phyloP scores from a whole-genome alignment of 352 stramenopile genomes.

The Pythium volutum region DNA sequence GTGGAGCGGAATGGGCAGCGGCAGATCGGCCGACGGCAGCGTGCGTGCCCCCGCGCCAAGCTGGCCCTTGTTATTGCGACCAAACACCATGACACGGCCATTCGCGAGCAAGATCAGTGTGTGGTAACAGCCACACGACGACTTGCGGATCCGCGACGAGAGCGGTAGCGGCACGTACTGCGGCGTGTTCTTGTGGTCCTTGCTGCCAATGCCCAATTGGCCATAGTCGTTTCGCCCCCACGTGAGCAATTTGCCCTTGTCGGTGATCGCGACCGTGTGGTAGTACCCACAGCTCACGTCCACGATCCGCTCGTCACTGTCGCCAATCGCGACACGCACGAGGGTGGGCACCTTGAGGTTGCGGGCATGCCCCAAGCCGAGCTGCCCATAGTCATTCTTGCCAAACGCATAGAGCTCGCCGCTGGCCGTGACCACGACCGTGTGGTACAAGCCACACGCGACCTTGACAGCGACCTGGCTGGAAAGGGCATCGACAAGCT shows the following conservation, averaged over 20 bases:
- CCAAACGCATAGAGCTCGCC: conserved; percentile 84
- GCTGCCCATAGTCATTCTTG: conserved; percentile 87
- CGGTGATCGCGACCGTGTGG: conserved; percentile 73
- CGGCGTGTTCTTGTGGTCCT: conserved; percentile 82
- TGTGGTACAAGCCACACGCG: conserved; percentile 82
- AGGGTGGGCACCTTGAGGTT: conserved; percentile 72
- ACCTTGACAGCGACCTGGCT: conserved; percentile 74
- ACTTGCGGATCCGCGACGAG: conserved; percentile 70
- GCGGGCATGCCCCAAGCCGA: conserved; percentile 74
- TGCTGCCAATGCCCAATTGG: conserved; percentile 84
- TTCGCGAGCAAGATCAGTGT: conserved; percentile 75
- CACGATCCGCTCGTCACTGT: conserved; percentile 76
- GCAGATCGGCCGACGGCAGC: conserved; percentile 75
- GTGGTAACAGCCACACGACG: conserved; percentile 85
- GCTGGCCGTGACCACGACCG: conserved; percentile 48
- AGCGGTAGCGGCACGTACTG: conserved; percentile 79
- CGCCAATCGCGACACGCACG: conserved; percentile 60
- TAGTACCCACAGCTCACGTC: conserved; percentile 84
- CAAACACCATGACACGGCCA: conserved; percentile 84
- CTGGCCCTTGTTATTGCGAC: conserved; percentile 87
- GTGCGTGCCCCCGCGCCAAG: conserved; percentile 73
- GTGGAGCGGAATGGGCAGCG: conserved; percentile 71
- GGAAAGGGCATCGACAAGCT: conserved; percentile 65
- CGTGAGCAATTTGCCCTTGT: conserved; percentile 82
- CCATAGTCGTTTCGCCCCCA: conserved; percentile 88